Evolutionary conservation across 2,329 filamentous ascomycete genomes (phyloP).

Genomic region (Raffaelea ambrosiae): DNA sequence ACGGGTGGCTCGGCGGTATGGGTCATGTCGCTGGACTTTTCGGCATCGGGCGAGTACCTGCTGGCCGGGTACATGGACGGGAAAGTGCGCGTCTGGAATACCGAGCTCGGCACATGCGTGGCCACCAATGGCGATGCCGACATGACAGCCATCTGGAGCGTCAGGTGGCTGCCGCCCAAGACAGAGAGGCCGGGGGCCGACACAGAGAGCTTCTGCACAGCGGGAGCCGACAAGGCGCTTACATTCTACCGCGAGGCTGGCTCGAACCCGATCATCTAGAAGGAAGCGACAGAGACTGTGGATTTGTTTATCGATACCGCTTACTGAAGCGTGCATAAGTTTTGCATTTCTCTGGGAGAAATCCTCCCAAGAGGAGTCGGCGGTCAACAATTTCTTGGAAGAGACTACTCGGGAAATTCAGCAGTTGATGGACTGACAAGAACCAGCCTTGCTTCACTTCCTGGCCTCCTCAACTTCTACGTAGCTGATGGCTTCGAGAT

Average conservation of each 20-base stretch:
- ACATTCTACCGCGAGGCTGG: constrained; percentile 74
- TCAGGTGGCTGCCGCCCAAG: constrained; percentile 70
- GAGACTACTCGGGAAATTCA: too few species aligned
- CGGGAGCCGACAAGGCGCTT: constrained; percentile 66
- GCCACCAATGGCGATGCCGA: constrained; percentile 91
- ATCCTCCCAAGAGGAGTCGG: too few species aligned
- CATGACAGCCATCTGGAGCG: constrained; percentile 70
- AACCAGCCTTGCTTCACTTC: too few species aligned
- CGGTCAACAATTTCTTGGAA: too few species aligned
- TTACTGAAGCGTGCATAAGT: too few species aligned
- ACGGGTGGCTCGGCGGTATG: constrained; percentile 66
- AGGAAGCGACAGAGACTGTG: too few species aligned
- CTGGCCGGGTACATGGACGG: constrained; percentile 85
- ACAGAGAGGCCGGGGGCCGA: constrained; percentile 33
- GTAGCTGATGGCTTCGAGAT: too few species aligned
- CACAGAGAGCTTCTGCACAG: constrained; percentile 65
- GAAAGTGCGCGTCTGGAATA: constrained; percentile 92
- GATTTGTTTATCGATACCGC: too few species aligned
- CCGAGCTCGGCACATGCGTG: constrained; percentile 75
- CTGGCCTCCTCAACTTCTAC: too few species aligned
- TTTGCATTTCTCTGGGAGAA: too few species aligned
- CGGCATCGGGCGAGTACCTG: constrained; percentile 82
- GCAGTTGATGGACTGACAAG: too few species aligned
- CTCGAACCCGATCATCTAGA: constrained; percentile 9
- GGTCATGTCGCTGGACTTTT: constrained; percentile 92